These are phyloP conservation scores for Parastagonospora nodorum DNA, from an alignment of 2,329 filamentous ascomycete species.

Conservation along the genomic window DNA sequence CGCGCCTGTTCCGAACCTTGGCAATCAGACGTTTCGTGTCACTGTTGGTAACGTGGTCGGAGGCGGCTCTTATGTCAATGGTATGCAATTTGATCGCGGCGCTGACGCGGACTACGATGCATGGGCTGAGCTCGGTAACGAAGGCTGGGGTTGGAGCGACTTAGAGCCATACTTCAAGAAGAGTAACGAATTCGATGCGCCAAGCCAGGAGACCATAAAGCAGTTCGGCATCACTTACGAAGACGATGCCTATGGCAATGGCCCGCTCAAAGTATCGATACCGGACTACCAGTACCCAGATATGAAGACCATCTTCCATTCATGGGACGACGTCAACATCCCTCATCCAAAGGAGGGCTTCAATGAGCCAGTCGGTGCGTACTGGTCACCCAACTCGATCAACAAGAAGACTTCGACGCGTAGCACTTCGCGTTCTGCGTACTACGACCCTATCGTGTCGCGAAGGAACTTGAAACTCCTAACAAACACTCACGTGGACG, in stretches of 20 bases:
- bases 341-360: slow-evolving; percentile 8
- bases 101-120: slow-evolving; percentile 50
- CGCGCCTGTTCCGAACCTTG: slow-evolving; percentile 22
- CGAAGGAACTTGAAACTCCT: slow-evolving; percentile 10
- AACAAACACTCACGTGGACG: slow-evolving; percentile 13
- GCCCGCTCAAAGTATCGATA: slow-evolving; percentile 18
- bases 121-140: slow-evolving; percentile 62
- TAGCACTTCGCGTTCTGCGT: slow-evolving; percentile 12
- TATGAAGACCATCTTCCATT: slow-evolving; percentile 8
- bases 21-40: slow-evolving; percentile 25
- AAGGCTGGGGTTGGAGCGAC: slow-evolving; percentile 61
- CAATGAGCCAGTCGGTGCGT: slow-evolving; percentile 22
- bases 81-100: slow-evolving; percentile 41
- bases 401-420: slow-evolving; percentile 10
- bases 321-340: slow-evolving; percentile 8
- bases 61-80: slow-evolving; percentile 41
- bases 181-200: slow-evolving; percentile 12
- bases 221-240: slow-evolving; percentile 19
- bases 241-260: slow-evolving; percentile 11
- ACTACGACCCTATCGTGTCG: slow-evolving; percentile 14
- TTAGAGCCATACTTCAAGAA: slow-evolving; percentile 45
- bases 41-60: slow-evolving; percentile 34
- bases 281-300: slow-evolving; percentile 20
- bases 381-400: slow-evolving; percentile 26
- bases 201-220: slow-evolving; percentile 2